A percentile compares a stretch with the other conserved stretches of the same genome.
Evolutionary conservation across 306 rosid genomes (phyloP).

Genomic region (Vicia villosa): DNA sequence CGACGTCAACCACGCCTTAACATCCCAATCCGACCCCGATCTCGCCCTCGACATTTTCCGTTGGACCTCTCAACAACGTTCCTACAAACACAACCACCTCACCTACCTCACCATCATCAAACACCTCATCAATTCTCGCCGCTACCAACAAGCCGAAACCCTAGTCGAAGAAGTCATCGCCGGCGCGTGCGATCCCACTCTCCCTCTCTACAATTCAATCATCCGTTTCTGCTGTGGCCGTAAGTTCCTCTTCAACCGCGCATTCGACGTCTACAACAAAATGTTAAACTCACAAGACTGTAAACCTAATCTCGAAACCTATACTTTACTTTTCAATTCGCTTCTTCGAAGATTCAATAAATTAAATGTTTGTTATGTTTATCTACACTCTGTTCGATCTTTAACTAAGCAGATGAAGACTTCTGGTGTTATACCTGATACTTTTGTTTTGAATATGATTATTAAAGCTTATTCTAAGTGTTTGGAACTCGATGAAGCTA

Average conservation of each 20-base stretch:
- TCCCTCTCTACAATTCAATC: conserved; percentile 73
- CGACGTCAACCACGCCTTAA: conserved; percentile 62
- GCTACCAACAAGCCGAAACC: conserved; percentile 69
- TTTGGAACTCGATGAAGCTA: conserved; percentile 75
- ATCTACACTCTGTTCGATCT: conserved; percentile 71
- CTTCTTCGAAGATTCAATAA: conserved; percentile 78
- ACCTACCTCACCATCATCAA: conserved; percentile 73
- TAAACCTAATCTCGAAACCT: conserved; percentile 79
- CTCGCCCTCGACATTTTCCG: conserved; percentile 95
- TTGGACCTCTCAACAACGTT: conserved; percentile 88
- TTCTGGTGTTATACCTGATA: conserved; percentile 78
- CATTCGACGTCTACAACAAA: conserved; percentile 83
- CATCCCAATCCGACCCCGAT: conserved; percentile 79
- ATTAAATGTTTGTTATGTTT: conserved; percentile 63
- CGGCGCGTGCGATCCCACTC: conserved; percentile 73
- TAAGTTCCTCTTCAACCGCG: conserved; percentile 61
- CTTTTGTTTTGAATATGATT: conserved; percentile 79
- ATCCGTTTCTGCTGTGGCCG: conserved; percentile 70
- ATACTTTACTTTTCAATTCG: conserved; percentile 57
- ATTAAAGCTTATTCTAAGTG: conserved; percentile 83
- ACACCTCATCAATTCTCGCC: conserved; percentile 54
- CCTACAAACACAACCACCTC: conserved; percentile 63
- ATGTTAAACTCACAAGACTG: conserved; percentile 60
- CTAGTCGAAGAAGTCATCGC: conserved; percentile 82
- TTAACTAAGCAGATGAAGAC: conserved; percentile 81